phyloP scores from a whole-genome alignment of 2,329 filamentous ascomycete species.

The Westerdykella aurantiaca region DNA sequence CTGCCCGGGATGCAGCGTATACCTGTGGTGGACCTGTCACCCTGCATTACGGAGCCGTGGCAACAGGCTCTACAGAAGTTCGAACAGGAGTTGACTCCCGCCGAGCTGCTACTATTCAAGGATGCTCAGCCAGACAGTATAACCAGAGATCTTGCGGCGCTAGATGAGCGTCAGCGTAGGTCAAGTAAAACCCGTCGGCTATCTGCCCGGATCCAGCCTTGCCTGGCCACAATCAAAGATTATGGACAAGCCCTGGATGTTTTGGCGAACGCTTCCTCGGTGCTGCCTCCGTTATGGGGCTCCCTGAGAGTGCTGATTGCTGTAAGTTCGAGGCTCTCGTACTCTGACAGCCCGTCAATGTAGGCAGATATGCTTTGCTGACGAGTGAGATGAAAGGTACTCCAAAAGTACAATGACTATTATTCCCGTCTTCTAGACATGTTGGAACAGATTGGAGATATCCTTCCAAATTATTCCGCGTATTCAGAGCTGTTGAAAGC shows the following conservation, averaged over 20 bases:
- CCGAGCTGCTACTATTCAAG: not conserved
- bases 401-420: too few relatives aligned
- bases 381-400: too few relatives aligned
- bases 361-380: too few relatives aligned
- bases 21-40: too few relatives aligned
- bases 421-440: not conserved
- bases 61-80: not conserved
- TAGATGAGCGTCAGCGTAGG: constrained; percentile 1
- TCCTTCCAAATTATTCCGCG: constrained; percentile 2
- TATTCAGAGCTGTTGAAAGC: constrained; percentile 1
- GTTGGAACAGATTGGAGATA: constrained; percentile 4
- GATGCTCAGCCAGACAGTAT: constrained; percentile 1
- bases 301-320: constrained; percentile 3
- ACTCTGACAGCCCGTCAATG: not conserved
- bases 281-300: constrained; percentile 4
- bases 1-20: too few relatives aligned
- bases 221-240: constrained; percentile 1
- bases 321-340: not conserved
- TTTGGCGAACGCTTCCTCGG: constrained; percentile 1
- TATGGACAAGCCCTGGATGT: constrained; percentile 5
- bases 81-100: not conserved
- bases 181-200: constrained; percentile 3
- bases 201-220: constrained; percentile 1
- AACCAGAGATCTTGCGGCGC: not conserved
- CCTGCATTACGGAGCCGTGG: not conserved